A percentile compares a stretch with the other conserved stretches of the same genome.
Evolutionary conservation across 108 stramenopile species (phyloP).

Genomic region (Conticribra guillardii): DNA sequence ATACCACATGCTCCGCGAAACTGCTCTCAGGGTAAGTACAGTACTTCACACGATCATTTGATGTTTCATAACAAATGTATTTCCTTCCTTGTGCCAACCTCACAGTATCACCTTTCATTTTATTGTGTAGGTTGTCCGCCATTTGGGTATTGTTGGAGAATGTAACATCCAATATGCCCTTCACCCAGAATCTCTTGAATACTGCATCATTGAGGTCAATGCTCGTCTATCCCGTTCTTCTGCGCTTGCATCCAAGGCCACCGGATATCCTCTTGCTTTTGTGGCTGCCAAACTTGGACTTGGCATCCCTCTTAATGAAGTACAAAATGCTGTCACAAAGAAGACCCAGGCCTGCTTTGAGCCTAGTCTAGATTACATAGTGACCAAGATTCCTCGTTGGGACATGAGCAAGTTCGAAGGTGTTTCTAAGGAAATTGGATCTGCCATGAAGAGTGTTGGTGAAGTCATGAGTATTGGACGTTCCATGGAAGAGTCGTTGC

Average conservation of each 20-base stretch:
- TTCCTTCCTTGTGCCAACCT: constrained; percentile 12
- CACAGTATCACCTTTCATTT: not conserved
- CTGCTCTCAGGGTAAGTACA: constrained; percentile 82
- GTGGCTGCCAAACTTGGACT: constrained; percentile 97
- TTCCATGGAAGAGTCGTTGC: constrained; percentile 95
- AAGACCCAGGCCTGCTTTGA: constrained; percentile 97
- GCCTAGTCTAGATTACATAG: constrained; percentile 98
- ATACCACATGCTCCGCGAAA: constrained; percentile 98
- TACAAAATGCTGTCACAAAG: constrained; percentile 96
- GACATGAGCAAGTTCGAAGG: constrained; percentile 96
- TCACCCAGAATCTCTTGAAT: constrained; percentile 91
- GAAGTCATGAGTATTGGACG: constrained; percentile 99
- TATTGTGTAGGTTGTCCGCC: constrained; percentile 84
- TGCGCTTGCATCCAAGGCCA: constrained; percentile 98
- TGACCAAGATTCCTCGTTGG: constrained; percentile 98
- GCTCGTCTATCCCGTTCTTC: constrained; percentile 97
- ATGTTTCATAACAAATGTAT: not conserved
- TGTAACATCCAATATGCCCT: constrained; percentile 99
- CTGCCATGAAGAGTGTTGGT: constrained; percentile 97
- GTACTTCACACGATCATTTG: not conserved
- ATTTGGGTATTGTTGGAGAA: constrained; percentile 98
- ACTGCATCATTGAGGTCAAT: constrained; percentile 99
- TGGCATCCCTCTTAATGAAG: constrained; percentile 92
- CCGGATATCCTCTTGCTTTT: constrained; percentile 98
- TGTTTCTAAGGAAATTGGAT: constrained; percentile 92